phyloP scores from a whole-genome alignment of 441 rosid species.

The Populus hybrid region DNA sequence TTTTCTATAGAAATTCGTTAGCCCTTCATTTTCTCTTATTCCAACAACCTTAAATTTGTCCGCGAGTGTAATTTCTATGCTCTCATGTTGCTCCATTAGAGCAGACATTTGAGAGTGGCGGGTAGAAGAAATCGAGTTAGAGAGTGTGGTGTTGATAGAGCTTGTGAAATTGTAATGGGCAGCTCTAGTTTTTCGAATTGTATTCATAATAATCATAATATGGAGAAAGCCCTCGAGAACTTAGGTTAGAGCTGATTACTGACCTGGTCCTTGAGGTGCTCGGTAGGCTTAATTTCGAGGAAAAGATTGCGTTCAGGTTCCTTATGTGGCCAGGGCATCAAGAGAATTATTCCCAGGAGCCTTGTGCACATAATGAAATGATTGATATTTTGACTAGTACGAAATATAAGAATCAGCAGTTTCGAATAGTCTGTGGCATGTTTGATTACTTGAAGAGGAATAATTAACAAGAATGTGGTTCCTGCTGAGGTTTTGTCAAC shows the following conservation, averaged over 20 bases:
- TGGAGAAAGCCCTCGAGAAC: too few species aligned
- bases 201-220: too few species aligned
- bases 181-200: too few species aligned
- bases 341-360: slow-evolving; percentile 60
- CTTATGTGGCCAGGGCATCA: slow-evolving; percentile 72
- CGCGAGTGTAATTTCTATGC: background rate
- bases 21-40: background rate
- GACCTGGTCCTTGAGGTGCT: slow-evolving; percentile 53
- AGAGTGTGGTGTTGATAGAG: too few species aligned
- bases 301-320: slow-evolving; percentile 72
- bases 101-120: background rate
- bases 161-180: too few species aligned
- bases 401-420: slow-evolving; percentile 71
- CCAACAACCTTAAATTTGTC: background rate
- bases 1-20: background rate
- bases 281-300: slow-evolving; percentile 67
- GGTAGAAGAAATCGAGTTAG: background rate
- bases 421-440: slow-evolving; percentile 70
- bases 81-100: slow-evolving; percentile 25
- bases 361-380: slow-evolving; percentile 61
- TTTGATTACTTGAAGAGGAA: slow-evolving; percentile 81
- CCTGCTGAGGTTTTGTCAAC: slow-evolving; percentile 53
- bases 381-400: slow-evolving; percentile 75
- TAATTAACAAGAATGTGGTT: slow-evolving; percentile 35
- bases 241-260: too few species aligned